A percentile compares a stretch with the other conserved stretches of the same genome.
Conservation (phyloP, 192 early-diverging fungal species). For the Dissophora ornata region DNA sequence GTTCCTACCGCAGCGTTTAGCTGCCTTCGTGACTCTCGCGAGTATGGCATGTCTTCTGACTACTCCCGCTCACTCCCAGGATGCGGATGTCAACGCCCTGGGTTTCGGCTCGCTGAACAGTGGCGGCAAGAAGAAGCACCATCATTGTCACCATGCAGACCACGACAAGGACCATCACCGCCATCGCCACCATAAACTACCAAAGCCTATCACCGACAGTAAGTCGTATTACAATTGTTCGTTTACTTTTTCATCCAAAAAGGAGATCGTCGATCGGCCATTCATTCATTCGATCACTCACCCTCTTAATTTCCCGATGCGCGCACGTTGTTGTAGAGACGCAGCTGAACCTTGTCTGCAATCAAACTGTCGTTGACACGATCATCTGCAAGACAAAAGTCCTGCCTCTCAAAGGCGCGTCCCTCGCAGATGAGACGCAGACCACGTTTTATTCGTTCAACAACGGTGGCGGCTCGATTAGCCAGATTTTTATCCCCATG, state of each 20-base stretch:
- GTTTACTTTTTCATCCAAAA: no score
- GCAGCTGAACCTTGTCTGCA: constrained; percentile 9
- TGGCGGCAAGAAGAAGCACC: no score
- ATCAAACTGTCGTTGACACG: constrained; percentile 6
- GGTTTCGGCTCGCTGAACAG: not conserved
- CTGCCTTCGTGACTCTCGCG: constrained; percentile 12
- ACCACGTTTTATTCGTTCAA: not conserved
- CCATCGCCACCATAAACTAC: not conserved
- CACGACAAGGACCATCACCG: not conserved
- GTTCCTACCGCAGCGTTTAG: constrained; percentile 1
- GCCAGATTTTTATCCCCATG: no score
- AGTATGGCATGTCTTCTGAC: constrained; percentile 7
- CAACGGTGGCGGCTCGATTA: not conserved
- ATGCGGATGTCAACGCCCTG: not conserved
- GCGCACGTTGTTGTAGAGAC: no score
- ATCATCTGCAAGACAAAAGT: not conserved
- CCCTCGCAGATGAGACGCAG: not conserved
- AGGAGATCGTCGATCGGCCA: no score
- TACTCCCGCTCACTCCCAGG: constrained; percentile 3
- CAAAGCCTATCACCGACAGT: not conserved
- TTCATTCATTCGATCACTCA: no score
- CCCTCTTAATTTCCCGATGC: no score
- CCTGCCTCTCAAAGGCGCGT: not conserved
- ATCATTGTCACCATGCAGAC: not conserved
- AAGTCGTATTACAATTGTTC: no score